phyloP scores from a whole-genome alignment of 495 filamentous ascomycete genomes.

The Xylaria intraflava region DNA sequence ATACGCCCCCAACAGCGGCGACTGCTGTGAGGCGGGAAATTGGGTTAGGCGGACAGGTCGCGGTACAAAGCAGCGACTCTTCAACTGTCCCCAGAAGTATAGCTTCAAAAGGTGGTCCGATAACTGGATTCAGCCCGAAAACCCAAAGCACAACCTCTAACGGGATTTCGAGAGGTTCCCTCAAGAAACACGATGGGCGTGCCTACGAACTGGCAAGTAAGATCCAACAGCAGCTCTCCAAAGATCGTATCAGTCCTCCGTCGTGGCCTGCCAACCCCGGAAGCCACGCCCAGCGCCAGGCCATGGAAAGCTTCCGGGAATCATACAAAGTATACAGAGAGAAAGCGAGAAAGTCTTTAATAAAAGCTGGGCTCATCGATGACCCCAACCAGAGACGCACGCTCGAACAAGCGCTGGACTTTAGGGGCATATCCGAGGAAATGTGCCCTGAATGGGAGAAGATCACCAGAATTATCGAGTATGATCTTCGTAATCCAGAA shows the following conservation, averaged over 20 bases:
- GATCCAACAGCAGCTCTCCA: slow-evolving; percentile 35
- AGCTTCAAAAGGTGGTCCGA: neutral
- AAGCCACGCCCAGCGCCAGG: slow-evolving; percentile 33
- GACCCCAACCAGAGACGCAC: slow-evolving; percentile 80
- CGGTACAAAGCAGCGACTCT: slow-evolving; percentile 7
- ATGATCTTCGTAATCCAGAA: slow-evolving; percentile 50
- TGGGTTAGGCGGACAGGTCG: slow-evolving; percentile 4
- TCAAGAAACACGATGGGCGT: slow-evolving; percentile 1
- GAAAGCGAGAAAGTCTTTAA: slow-evolving; percentile 60
- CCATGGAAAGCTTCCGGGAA: slow-evolving; percentile 39
- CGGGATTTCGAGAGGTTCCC: neutral
- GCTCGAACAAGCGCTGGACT: slow-evolving; percentile 77
- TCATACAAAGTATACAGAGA: slow-evolving; percentile 58
- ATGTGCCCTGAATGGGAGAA: slow-evolving; percentile 95
- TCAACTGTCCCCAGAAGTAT: slow-evolving; percentile 1
- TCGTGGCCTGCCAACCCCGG: slow-evolving; percentile 37
- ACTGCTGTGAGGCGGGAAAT: slow-evolving; percentile 6
- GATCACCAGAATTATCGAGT: slow-evolving; percentile 66
- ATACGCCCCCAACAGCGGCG: neutral
- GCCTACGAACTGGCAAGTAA: slow-evolving; percentile 32
- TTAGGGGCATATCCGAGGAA: slow-evolving; percentile 79
- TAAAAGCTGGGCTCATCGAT: slow-evolving; percentile 69
- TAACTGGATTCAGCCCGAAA: neutral
- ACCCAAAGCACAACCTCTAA: neutral
- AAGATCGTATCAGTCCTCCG: slow-evolving; percentile 39